These are phyloP conservation scores for Apophysomyces trapeziformis DNA, from an alignment of 371 early-diverging fungal species.

Conservation along the genomic window DNA sequence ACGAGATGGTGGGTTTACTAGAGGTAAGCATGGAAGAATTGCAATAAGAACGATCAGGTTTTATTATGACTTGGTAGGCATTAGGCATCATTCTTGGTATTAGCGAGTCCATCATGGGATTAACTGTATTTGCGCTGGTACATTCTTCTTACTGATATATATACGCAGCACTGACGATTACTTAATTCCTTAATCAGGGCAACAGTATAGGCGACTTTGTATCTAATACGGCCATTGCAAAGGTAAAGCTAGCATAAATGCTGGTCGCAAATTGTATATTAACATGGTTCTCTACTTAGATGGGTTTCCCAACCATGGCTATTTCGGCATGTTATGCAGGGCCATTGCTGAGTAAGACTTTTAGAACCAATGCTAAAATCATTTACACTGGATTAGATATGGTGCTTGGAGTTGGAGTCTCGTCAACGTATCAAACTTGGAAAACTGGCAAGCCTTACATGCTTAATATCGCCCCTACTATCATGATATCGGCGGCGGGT, in stretches of 20 bases:
- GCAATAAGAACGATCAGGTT: too few relatives aligned
- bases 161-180: neutral
- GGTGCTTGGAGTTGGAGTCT: conserved; percentile 79
- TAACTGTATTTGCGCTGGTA: conserved; percentile 84
- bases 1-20: conserved; percentile 80
- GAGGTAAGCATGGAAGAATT: neutral
- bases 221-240: conserved; percentile 84
- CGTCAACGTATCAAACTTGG: conserved; percentile 61
- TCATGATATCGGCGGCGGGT: conserved; percentile 58
- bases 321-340: conserved; percentile 87
- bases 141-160: conserved; percentile 5
- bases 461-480: conserved; percentile 58
- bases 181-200: conserved; percentile 49
- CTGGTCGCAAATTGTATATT: neutral
- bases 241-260: conserved; percentile 23
- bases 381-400: conserved; percentile 51
- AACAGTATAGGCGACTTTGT: conserved; percentile 86
- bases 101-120: conserved; percentile 81
- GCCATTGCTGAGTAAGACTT: conserved; percentile 71
- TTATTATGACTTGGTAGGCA: conserved; percentile 35
- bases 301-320: conserved; percentile 88
- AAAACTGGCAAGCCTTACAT: conserved; percentile 44
- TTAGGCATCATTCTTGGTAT: conserved; percentile 75
- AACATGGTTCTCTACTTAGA: conserved; percentile 22
- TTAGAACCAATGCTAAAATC: neutral